Percentiles rank a stretch among this genome's conserved stretches.
phyloP scores from a whole-genome alignment of 192 early-diverging fungal species.

The Piromyces sp. region DNA sequence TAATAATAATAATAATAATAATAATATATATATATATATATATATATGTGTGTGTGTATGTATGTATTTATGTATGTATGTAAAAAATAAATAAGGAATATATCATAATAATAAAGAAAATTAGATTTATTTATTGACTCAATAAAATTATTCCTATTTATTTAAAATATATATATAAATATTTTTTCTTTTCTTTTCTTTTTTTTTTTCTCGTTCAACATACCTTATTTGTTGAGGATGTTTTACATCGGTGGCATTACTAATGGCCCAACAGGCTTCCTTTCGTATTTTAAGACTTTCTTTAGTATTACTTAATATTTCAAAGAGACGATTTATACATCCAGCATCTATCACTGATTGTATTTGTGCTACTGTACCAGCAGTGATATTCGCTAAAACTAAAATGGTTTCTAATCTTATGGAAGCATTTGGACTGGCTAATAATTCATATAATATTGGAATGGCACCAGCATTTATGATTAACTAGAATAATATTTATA shows the following conservation, averaged over 20 bases:
- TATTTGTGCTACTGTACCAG: conserved; percentile 23
- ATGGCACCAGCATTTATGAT: conserved; percentile 87
- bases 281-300: conserved; percentile 36
- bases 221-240: conserved; percentile 13
- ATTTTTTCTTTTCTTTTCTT: too few species aligned
- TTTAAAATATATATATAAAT: too few species aligned
- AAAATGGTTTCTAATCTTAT: conserved; percentile 30
- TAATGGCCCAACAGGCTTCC: conserved; percentile 32
- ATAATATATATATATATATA: too few species aligned
- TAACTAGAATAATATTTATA: not conserved
- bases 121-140: too few species aligned
- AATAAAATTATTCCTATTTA: too few species aligned
- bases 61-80: too few species aligned
- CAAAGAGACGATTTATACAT: conserved; percentile 17
- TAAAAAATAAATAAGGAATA: too few species aligned
- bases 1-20: too few species aligned
- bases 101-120: too few species aligned
- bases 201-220: too few species aligned
- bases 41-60: too few species aligned
- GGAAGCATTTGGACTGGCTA: conserved; percentile 46
- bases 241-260: conserved; percentile 18
- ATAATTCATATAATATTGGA: conserved; percentile 74
- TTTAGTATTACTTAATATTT: conserved; percentile 14
- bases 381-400: conserved; percentile 30
- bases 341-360: conserved; percentile 22